phyloP scores from a whole-genome alignment of 75 land plant genomes.

The Adiantum capillusveneris region DNA sequence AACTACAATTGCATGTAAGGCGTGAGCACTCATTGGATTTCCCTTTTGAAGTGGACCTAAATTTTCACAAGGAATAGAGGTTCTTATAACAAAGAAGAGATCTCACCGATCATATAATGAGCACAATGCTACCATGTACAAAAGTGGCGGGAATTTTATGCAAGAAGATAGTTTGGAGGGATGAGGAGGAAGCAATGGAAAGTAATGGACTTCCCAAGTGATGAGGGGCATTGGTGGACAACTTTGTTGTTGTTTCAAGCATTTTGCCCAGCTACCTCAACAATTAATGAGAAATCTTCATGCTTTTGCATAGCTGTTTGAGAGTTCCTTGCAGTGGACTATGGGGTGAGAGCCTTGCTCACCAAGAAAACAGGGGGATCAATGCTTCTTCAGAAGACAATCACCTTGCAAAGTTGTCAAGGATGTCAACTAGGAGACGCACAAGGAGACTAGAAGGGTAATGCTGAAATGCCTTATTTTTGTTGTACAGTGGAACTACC shows the following conservation, averaged over 20 bases:
- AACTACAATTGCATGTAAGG: slow-evolving; percentile 70
- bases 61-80: slow-evolving; percentile 59
- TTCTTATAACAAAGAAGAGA: slow-evolving; percentile 53
- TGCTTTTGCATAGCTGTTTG: not conserved
- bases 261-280: slow-evolving; percentile 28
- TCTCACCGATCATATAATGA: slow-evolving; percentile 53
- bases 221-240: slow-evolving; percentile 44
- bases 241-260: slow-evolving; percentile 30
- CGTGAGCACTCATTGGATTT: slow-evolving; percentile 46
- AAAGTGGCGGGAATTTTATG: slow-evolving; percentile 18
- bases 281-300: not conserved
- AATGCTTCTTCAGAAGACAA: too few species aligned
- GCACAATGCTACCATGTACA: slow-evolving; percentile 44
- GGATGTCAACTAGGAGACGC: too few species aligned
- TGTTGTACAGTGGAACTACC: too few species aligned
- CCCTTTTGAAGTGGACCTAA: slow-evolving; percentile 63
- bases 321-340: not conserved
- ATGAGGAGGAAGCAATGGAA: slow-evolving; percentile 21
- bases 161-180: slow-evolving; percentile 15
- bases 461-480: too few species aligned
- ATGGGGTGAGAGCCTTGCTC: not conserved
- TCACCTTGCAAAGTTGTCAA: too few species aligned
- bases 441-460: too few species aligned
- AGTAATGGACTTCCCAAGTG: slow-evolving; percentile 18
- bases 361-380: not conserved